A percentile compares a stretch with the other conserved stretches of the same genome.
Conservation (phyloP, 345 rosid genomes). For the Excoecaria agallocha region DNA sequence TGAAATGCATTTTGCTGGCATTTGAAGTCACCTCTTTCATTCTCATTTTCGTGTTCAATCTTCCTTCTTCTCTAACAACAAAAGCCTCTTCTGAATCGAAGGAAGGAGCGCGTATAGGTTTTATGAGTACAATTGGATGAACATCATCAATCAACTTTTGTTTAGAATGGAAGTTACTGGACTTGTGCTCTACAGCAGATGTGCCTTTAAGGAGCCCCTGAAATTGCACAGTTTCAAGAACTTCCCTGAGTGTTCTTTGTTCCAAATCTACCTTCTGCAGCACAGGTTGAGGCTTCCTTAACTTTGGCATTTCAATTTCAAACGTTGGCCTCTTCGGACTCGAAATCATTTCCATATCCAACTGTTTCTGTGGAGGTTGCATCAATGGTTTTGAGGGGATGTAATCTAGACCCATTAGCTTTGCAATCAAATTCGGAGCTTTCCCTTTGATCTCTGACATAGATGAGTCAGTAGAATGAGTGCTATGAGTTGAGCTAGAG, state of each 20-base stretch:
- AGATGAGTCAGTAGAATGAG: slow-evolving; percentile 41
- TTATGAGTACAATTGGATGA: slow-evolving; percentile 64
- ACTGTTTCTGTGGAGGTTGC: slow-evolving; percentile 24
- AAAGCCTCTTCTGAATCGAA: slow-evolving; percentile 27
- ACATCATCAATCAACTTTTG: slow-evolving; percentile 27
- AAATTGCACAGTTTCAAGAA: slow-evolving; percentile 45
- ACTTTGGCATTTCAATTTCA: slow-evolving; percentile 36
- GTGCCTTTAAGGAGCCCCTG: slow-evolving; percentile 41
- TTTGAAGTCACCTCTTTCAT: slow-evolving; percentile 21
- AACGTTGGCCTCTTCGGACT: slow-evolving; percentile 25
- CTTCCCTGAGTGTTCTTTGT: slow-evolving; percentile 42
- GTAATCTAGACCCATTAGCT: slow-evolving; percentile 89
- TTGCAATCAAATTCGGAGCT: slow-evolving; percentile 68
- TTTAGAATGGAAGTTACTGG: slow-evolving; percentile 18
- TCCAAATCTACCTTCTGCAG: slow-evolving; percentile 23
- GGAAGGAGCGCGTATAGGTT: slow-evolving; percentile 36
- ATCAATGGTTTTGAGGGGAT: slow-evolving; percentile 41
- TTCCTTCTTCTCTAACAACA: slow-evolving; percentile 23
- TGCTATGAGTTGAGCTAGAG: slow-evolving; percentile 65
- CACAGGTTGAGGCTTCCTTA: slow-evolving; percentile 34
- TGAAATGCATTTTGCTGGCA: slow-evolving; percentile 17
- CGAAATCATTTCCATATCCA: slow-evolving; percentile 24
- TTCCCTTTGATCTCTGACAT: slow-evolving; percentile 34
- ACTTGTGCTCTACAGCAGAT: slow-evolving; percentile 24
- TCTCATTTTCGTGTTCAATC: slow-evolving; percentile 15